A percentile compares a stretch with the other conserved stretches of the same genome.
Conservation (phyloP, 768 basidiomycete species). For the Psilocybe sp. region DNA sequence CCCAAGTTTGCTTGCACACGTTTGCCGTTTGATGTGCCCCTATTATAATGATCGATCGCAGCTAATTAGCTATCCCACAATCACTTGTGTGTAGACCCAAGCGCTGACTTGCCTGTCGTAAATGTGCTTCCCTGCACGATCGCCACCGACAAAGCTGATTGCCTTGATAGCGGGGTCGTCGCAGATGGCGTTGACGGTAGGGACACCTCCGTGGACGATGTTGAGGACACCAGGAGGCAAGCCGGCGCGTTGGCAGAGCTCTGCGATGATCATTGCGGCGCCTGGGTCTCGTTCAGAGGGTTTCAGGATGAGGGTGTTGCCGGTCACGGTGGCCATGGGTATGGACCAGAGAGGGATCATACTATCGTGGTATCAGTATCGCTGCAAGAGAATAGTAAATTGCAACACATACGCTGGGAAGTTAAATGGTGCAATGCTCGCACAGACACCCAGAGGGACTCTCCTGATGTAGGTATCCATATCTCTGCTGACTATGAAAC, state of each 20-base stretch:
- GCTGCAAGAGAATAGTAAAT: background rate
- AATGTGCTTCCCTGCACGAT: constrained; percentile 91
- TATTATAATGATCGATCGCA: constrained; percentile 20
- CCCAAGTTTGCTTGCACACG: constrained; percentile 84
- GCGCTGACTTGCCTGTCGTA: constrained; percentile 62
- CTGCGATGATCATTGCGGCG: constrained; percentile 96
- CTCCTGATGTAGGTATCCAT: constrained; percentile 93
- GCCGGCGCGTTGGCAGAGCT: constrained; percentile 87
- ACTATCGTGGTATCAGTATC: constrained; percentile 29
- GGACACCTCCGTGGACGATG: constrained; percentile 85
- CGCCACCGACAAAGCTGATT: constrained; percentile 95
- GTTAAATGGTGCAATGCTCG: constrained; percentile 85
- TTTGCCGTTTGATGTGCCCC: constrained; percentile 85
- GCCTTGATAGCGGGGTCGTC: constrained; percentile 90
- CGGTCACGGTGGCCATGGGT: constrained; percentile 82
- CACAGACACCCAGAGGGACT: constrained; percentile 86
- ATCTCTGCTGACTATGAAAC: constrained; percentile 73
- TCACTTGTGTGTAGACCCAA: background rate
- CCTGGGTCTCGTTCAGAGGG: constrained; percentile 97
- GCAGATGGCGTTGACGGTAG: constrained; percentile 92
- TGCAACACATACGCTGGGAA: constrained; percentile 70
- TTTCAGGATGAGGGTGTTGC: constrained; percentile 93
- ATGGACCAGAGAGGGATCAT: constrained; percentile 99
- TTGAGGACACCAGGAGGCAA: constrained; percentile 87
- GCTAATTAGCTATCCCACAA: background rate